Base-by-base conservation (phyloP, 2,329 filamentous ascomycete species). In the Sphaerulina populicola region DNA sequence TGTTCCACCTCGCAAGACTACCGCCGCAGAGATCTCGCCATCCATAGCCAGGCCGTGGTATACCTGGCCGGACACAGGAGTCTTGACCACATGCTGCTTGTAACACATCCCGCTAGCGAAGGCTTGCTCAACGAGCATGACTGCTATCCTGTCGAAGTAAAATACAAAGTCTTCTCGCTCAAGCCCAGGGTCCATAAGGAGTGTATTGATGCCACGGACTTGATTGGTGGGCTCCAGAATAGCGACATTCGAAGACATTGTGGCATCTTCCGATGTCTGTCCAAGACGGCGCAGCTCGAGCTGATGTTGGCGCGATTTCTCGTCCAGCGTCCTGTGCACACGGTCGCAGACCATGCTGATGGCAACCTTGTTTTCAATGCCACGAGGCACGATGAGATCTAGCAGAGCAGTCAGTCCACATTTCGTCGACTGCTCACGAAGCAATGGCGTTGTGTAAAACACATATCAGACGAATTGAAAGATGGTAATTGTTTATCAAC, bases 341-440 rank as follows among this genome's bases (percentile, higher is more conserved):
- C 94, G 93, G 62, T 94, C 89, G 31, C 88, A 86, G 51, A 98
- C 88, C 87, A 97, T 96, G 50, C 60, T 76, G 66, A 98, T 94
- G 4, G 93, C 93, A 21, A 95, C 93, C 57, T 81, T 82, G 64
- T 98, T 98, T 67, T 98, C 88, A 58, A 97, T 88, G 21, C 93
- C 93, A 63, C 93, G 80, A 2, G 93, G 93, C 8, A 98, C 86
- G 52, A 98, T 97, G 49, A 98, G 85, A 66, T 98, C 91, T 78
- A 58, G 21, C 44, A 21, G 18, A 10, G 21, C 27, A 37, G 51
- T 64, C 51, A 62, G 59, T 47, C 30, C 23, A 18, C 31, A 37
- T 30, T 42, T 14, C 7, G 15, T 30, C 21, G 21, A 15, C 3
- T 14, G 33, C 27, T 37, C 39, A 33, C 21, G 31, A 43, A 2